Base-by-base conservation (phyloP, 2,329 filamentous ascomycete genomes). In the Spiromastix sp. region DNA sequence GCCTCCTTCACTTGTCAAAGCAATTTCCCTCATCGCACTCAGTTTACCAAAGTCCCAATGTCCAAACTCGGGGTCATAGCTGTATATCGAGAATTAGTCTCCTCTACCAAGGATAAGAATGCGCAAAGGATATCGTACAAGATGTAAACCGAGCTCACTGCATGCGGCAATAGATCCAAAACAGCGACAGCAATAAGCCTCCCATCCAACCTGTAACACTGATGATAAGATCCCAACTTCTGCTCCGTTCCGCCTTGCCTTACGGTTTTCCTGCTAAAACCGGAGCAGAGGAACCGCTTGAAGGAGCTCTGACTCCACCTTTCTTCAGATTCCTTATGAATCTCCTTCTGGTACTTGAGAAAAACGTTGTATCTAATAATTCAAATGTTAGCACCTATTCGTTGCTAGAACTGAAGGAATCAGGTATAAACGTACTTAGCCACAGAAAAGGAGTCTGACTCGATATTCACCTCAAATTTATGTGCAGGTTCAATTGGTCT, bases 31-130 rank as follows among this genome's bases (percentile, higher is more conserved):
- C 45, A 79, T 52, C 4, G 75, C 76, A 42, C 71, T 75, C 32
- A 79, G 51, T 50, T 79, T 79, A 4, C 76, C 76, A 46, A 79
- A 72, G 37, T 72, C 71, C 66, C 67, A 79, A 31, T 70, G 61
- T 42, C 71, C 70, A 46, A 72, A 74, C 38, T 74, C 71, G 7
- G 67, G 68, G 46, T 79, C 72, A 49, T 80, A 79, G 42, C 65
- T 68, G 36, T 11, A 1, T 31, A 2, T n/a, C n/a, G n/a, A n/a
- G 7, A 13, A 12, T 21, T 6, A 12, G 27, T 31, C 17, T 37
- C 35, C n/a, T 5, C 5, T 29, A 18, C 5, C 10, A 8, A 30
- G 7, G 16, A 11, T 27, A n/a, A 30, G 11, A 36, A 16, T 22
- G 9, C n/a, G 12, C n/a, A 24, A 21, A 10, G 21, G 5, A 12